Evolutionary conservation across 129 eudicot species (phyloP).

Genomic region (Flaveria trinervia): DNA sequence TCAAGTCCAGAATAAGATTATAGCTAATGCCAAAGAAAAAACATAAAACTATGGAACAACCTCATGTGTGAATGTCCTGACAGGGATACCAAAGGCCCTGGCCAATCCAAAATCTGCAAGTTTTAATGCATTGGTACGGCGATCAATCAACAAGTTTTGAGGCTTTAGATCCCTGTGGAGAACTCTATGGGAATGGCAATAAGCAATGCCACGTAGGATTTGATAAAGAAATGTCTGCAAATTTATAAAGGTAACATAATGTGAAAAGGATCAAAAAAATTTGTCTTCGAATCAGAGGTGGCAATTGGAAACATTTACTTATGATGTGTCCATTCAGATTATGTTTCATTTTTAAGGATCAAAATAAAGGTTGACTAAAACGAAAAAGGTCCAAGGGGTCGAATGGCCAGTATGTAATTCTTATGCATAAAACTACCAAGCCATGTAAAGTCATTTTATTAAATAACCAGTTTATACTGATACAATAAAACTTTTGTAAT

Average conservation of each 20-base stretch:
- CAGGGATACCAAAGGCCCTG: conserved; percentile 96
- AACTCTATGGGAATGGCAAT: conserved; percentile 95
- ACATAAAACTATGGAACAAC: conserved; percentile 30
- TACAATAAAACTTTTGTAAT: neutral
- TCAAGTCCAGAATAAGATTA: neutral
- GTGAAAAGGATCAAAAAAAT: neutral
- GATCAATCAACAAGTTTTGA: conserved; percentile 93
- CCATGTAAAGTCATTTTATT: neutral
- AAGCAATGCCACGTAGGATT: conserved; percentile 92
- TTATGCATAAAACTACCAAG: neutral
- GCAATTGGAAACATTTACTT: neutral
- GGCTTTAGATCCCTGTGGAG: conserved; percentile 97
- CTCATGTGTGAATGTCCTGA: conserved; percentile 95
- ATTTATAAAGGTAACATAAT: conserved; percentile 6
- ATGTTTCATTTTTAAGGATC: neutral
- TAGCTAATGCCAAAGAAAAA: neutral
- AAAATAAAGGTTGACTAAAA: neutral
- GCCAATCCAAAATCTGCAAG: conserved; percentile 98
- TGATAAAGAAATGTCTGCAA: conserved; percentile 87
- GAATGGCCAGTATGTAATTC: neutral
- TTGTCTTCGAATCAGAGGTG: neutral
- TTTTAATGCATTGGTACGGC: conserved; percentile 83
- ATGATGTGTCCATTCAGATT: neutral
- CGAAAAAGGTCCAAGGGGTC: neutral
- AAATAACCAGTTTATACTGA: neutral